Conservation (phyloP, 139 green algal species). For the Dunaliella sp. region DNA sequence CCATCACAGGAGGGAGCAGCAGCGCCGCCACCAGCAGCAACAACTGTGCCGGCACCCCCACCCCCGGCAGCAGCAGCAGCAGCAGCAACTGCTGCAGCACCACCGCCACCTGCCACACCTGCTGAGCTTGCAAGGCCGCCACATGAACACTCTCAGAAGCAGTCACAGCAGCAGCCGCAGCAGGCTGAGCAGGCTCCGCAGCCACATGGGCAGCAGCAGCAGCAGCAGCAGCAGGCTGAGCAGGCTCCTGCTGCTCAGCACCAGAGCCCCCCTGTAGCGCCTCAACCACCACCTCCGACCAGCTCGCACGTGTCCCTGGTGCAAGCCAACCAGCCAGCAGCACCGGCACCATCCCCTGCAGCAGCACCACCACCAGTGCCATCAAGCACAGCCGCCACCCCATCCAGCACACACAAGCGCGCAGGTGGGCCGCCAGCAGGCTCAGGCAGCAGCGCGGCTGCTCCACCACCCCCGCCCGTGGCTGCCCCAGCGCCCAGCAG, state of each 20-base stretch:
- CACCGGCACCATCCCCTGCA: too few relatives aligned
- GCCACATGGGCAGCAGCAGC: neutral
- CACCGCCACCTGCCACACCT: neutral
- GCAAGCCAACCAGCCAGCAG: too few relatives aligned
- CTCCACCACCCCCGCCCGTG: too few relatives aligned
- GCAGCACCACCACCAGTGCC: too few relatives aligned
- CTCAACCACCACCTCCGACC: too few relatives aligned
- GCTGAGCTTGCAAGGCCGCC: neutral
- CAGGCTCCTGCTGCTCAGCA: too few relatives aligned
- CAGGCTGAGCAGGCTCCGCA: neutral
- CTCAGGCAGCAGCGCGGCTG: neutral
- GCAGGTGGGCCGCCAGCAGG: neutral
- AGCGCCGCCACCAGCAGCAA: neutral
- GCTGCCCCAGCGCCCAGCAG: too few relatives aligned
- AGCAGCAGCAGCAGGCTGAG: neutral
- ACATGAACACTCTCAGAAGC: neutral
- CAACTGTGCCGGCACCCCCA: too few relatives aligned
- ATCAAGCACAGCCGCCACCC: too few relatives aligned
- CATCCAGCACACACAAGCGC: too few relatives aligned
- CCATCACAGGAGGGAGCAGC: neutral
- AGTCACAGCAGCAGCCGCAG: neutral
- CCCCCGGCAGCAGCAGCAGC: conserved; percentile 7
- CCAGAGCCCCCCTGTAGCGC: too few relatives aligned
- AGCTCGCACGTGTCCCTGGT: too few relatives aligned
- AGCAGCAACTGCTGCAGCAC: neutral